These are phyloP conservation scores for Desmodesmus armatus DNA, from an alignment of 139 green algal species.

Conservation along the genomic window DNA sequence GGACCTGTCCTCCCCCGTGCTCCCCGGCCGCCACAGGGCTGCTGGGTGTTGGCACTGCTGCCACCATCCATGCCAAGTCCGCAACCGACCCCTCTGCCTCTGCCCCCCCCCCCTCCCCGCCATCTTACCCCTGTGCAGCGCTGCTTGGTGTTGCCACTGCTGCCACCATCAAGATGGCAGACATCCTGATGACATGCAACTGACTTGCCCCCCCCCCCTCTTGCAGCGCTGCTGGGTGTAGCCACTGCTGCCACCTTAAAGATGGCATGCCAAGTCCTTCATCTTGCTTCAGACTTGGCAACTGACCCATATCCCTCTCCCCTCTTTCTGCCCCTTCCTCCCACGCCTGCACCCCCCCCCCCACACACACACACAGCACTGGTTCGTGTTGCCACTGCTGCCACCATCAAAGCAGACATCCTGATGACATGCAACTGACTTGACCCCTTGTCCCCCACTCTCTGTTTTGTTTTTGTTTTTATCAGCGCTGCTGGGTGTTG, in stretches of 20 bases:
- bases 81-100: too few relatives aligned
- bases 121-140: conserved; percentile 22
- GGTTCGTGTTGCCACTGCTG: neutral
- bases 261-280: neutral
- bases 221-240: conserved; percentile 45
- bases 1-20: too few relatives aligned
- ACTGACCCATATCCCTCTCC: too few relatives aligned
- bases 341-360: too few relatives aligned
- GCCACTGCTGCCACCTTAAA: neutral
- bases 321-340: too few relatives aligned
- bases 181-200: too few relatives aligned
- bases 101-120: too few relatives aligned
- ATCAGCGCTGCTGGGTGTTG: conserved; percentile 52
- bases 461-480: neutral
- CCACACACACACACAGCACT: too few relatives aligned
- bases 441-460: too few relatives aligned
- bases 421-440: neutral
- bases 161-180: conserved; percentile 52
- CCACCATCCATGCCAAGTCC: too few relatives aligned
- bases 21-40: conserved; percentile 38
- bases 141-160: conserved; percentile 56
- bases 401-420: neutral
- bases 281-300: too few relatives aligned
- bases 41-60: conserved; percentile 37
- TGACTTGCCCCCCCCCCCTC: too few relatives aligned